phyloP scores from a whole-genome alignment of 2,329 filamentous ascomycete species.

The Fusarium poae region DNA sequence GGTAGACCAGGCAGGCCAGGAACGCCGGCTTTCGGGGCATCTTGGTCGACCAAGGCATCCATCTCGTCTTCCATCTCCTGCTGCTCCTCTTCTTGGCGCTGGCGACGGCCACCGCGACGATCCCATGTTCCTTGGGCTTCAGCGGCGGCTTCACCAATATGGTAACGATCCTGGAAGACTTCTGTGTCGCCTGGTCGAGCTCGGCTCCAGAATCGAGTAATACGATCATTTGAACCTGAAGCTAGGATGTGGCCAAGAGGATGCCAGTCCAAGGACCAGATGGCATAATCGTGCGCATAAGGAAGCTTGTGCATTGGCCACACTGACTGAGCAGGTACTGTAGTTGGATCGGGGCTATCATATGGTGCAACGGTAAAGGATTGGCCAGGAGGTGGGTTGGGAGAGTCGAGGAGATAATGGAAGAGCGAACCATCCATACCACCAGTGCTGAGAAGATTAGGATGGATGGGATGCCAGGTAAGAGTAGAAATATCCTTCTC shows the following conservation, averaged over 20 bases:
- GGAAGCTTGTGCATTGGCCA: slow-evolving; percentile 89
- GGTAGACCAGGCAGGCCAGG: slow-evolving; percentile 62
- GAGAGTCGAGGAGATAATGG: slow-evolving; percentile 96
- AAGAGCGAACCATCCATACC: slow-evolving; percentile 90
- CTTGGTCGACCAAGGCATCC: slow-evolving; percentile 90
- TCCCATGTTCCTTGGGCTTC: slow-evolving; percentile 97
- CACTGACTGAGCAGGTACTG: slow-evolving; percentile 88
- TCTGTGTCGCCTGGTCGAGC: slow-evolving; percentile 88
- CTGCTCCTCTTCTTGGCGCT: slow-evolving; percentile 92
- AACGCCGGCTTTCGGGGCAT: slow-evolving; percentile 67
- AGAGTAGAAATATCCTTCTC: slow-evolving; percentile 96
- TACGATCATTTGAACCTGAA: slow-evolving; percentile 95
- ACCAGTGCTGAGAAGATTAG: slow-evolving; percentile 89
- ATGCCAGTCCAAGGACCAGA: slow-evolving; percentile 99
- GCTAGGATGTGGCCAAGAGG: slow-evolving; percentile 95
- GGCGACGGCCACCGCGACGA: slow-evolving; percentile 79
- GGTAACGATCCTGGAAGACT: slow-evolving; percentile 89
- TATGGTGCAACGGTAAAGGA: slow-evolving; percentile 83
- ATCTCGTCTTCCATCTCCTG: slow-evolving; percentile 93
- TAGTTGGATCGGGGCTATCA: slow-evolving; percentile 82
- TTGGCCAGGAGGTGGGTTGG: slow-evolving; percentile 83
- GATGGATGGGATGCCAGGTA: slow-evolving; percentile 93
- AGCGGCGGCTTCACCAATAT: slow-evolving; percentile 92
- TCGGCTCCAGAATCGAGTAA: slow-evolving; percentile 96
- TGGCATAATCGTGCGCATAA: slow-evolving; percentile 92